phyloP scores from a whole-genome alignment of 495 filamentous ascomycete species.

The Thermothielavioides terrestris region DNA sequence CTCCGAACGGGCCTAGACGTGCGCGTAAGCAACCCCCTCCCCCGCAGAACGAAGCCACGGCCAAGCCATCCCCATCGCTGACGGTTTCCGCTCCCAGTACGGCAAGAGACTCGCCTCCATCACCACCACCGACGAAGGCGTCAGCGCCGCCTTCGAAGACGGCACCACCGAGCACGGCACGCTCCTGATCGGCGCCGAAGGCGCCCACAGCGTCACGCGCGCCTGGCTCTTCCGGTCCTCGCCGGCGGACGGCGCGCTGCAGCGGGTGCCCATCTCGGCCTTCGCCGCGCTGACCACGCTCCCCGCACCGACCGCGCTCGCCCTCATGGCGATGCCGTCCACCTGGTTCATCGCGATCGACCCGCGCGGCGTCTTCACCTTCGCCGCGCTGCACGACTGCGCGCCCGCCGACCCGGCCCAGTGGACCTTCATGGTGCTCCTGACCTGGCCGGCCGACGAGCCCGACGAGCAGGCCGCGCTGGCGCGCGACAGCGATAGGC shows the following conservation, averaged over 20 bases:
- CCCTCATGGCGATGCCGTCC: constrained; percentile 20
- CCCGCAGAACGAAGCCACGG: neutral
- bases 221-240: constrained; percentile 24
- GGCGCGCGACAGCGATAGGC: neutral
- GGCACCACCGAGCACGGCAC: constrained; percentile 28
- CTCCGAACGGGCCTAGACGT: constrained; percentile 35
- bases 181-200: constrained; percentile 37
- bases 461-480: constrained; percentile 8
- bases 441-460: constrained; percentile 11
- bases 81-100: constrained; percentile 17
- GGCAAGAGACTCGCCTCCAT: constrained; percentile 3
- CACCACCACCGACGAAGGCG: neutral
- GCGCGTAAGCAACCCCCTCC: constrained; percentile 16
- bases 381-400: constrained; percentile 7
- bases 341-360: constrained; percentile 22
- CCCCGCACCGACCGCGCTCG: constrained; percentile 12
- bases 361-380: constrained; percentile 21
- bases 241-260: constrained; percentile 16
- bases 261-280: constrained; percentile 7
- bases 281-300: constrained; percentile 10
- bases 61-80: neutral
- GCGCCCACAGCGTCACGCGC: constrained; percentile 34
- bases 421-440: constrained; percentile 18
- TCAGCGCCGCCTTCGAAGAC: constrained; percentile 34
- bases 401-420: constrained; percentile 12